A percentile compares a stretch with the other conserved stretches of the same genome.
Evolutionary conservation across 2,329 filamentous ascomycete species (phyloP).

Genomic region (Stemphylium vesicarium): DNA sequence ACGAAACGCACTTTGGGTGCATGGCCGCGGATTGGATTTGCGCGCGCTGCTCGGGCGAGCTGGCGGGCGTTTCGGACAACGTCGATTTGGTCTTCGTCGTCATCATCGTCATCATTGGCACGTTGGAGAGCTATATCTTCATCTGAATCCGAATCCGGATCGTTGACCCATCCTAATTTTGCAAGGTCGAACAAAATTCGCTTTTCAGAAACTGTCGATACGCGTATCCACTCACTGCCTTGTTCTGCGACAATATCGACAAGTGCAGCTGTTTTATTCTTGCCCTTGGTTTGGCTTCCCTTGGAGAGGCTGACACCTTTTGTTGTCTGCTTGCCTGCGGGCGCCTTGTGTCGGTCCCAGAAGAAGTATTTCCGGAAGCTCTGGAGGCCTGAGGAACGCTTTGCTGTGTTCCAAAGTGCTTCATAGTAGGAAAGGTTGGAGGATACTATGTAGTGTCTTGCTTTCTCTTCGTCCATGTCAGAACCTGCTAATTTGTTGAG

Average conservation of each 20-base stretch:
- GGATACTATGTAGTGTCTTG: constrained; percentile 64
- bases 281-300: constrained; percentile 50
- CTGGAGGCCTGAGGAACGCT: constrained; percentile 61
- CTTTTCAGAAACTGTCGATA: constrained; percentile 69
- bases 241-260: constrained; percentile 70
- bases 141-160: constrained; percentile 53
- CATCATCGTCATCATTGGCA: constrained; percentile 51
- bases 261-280: constrained; percentile 58
- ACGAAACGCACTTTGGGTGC: constrained; percentile 66
- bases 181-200: constrained; percentile 71
- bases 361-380: constrained; percentile 56
- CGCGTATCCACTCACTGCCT: constrained; percentile 71
- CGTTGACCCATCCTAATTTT: constrained; percentile 66
- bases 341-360: constrained; percentile 32
- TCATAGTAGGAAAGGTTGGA: constrained; percentile 72
- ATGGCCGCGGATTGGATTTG: constrained; percentile 64
- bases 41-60: constrained; percentile 63
- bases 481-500: constrained; percentile 37
- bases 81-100: constrained; percentile 61
- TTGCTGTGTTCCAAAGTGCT: constrained; percentile 68
- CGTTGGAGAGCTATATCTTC: constrained; percentile 43
- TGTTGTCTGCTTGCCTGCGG: constrained; percentile 27
- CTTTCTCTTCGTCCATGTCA: constrained; percentile 36
- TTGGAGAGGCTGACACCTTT: constrained; percentile 35
- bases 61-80: constrained; percentile 66